Base-by-base conservation (phyloP, 164 flowering plant genomes). In the Vitis rotundifolia region DNA sequence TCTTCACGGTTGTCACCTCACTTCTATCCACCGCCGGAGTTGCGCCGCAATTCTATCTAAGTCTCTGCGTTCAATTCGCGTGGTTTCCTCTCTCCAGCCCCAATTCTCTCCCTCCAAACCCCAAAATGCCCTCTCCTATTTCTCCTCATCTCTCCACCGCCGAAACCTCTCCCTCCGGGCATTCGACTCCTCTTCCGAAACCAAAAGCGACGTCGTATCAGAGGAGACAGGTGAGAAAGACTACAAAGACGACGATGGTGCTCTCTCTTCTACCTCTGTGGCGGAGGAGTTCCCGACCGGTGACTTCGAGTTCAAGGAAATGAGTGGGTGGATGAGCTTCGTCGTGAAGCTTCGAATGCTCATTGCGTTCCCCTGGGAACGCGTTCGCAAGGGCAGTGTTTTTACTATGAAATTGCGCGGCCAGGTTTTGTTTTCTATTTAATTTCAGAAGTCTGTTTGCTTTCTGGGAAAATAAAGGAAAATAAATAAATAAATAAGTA, bases 361-460 rank as follows among this genome's bases (percentile, higher is more conserved):
- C 2, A 13, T 92, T 59, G 97, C 97, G 0, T 82, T 76, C 28
- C 99, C 99, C 10, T 92, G 99, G 99, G 80, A 87, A 70, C 88
- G 99, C 14, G 86, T 94, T 18, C 74, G 74, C 37, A 89, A 91
- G 64, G 97, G 97, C 49, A 91, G 93, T 52, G 94, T 94, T 10
- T 78, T 94, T 71, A 83, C 77, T 14, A 83, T 94, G 86, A 91
- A 86, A 73, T 73, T 94, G 63, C 90, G 95, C 6, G 99, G 99
- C 60, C 90, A 92, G 97, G 98, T 94, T 72, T 16, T 63, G 10
- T n/a, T 61, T 63, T 51, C 44, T 62, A 3, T 49, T 26, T 71
- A 58, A 37, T 37, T 37, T 37, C 44, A 37, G 44, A 37, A 37
- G 44, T 37, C 44, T 37, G 44, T 37, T 37, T 37, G 44, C 44